A percentile compares a stretch with the other conserved stretches of the same genome.
Evolutionary conservation across 2,329 filamentous ascomycete species (phyloP).

Genomic region (Albophoma yamanashiensis): DNA sequence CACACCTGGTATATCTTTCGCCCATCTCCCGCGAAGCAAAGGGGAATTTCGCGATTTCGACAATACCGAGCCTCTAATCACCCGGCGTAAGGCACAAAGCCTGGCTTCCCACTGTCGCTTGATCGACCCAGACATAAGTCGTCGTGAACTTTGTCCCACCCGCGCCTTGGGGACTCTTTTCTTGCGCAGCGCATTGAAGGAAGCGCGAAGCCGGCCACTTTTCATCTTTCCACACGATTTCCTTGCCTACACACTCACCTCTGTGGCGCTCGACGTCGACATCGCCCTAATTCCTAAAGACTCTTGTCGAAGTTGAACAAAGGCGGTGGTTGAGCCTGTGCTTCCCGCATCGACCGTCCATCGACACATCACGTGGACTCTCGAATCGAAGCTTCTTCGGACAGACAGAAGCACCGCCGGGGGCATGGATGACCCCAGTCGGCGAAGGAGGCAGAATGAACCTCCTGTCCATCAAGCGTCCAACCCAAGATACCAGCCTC

Average conservation of each 20-base stretch:
- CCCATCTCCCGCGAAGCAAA: background rate
- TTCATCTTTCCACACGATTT: background rate
- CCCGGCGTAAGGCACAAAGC: background rate
- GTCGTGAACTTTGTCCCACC: background rate
- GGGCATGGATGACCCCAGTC: conserved; percentile 72
- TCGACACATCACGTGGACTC: conserved; percentile 46
- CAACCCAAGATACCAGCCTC: conserved; percentile 40
- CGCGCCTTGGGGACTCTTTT: background rate
- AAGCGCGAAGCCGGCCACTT: background rate
- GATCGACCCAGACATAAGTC: background rate
- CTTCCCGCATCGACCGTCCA: background rate
- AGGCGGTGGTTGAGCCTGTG: background rate
- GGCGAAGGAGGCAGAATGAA: conserved; percentile 66
- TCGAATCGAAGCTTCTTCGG: conserved; percentile 40
- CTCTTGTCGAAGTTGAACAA: background rate
- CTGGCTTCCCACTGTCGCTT: background rate
- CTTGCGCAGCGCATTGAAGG: background rate
- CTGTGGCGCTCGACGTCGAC: background rate
- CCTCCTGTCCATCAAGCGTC: conserved; percentile 52
- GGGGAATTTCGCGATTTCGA: background rate
- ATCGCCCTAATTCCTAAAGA: background rate
- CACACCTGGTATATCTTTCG: background rate
- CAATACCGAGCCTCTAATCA: background rate
- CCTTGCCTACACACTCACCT: background rate
- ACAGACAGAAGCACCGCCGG: conserved; percentile 30